Evolutionary conservation across 164 flowering plant genomes (phyloP), one percentile per base, ranked within the genome.

Genomic region (Nelumbo lutea): DNA sequence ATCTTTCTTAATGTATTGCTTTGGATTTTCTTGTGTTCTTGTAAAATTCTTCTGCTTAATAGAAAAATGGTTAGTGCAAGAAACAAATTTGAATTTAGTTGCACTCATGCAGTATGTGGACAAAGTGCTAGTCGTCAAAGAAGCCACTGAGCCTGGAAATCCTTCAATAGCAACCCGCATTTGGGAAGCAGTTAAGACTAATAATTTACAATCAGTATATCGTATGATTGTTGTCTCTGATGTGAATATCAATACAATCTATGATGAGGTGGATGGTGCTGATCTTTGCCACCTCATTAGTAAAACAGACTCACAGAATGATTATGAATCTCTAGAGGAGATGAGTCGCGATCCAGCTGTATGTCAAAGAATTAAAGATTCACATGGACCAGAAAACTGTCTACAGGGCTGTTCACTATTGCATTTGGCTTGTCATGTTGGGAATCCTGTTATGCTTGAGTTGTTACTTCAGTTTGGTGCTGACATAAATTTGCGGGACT

Each of bases 391-490:
- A 13, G 77, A 67, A 61, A 75, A 60, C 67, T 84, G 92, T 74
- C 81, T 85, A 45, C 90, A 86, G 76, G 96, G 97, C 57, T 86
- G 97, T 58, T 85, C 98, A 42, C 69, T 91, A 65, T 70, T 95
- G 83, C 98, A 95, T 79, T 73, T 91, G 73, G 97, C 97, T 27
- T 90, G 97, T 68, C 81, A 87, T 13, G 64, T 47, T 61, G 87
- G 87, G 8, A 75, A 85, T 70, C 70, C 65, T 45, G 85, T 85
- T 81, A 87, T 90, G 92, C 61, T 90, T 50, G 98, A 95, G 79
- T 77, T 95, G 70, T 77, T 95, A 77, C 75, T 95, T 71, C 97
- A 90, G 77, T 89, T 82, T 72, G 93, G 98, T 71, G 93, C 91
- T 50, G 82, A 91, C 66, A 79, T 86, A 72, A 91, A 95, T 79